Conservation (phyloP, 805 yeast genomes). For the Yarrowia deformans region DNA sequence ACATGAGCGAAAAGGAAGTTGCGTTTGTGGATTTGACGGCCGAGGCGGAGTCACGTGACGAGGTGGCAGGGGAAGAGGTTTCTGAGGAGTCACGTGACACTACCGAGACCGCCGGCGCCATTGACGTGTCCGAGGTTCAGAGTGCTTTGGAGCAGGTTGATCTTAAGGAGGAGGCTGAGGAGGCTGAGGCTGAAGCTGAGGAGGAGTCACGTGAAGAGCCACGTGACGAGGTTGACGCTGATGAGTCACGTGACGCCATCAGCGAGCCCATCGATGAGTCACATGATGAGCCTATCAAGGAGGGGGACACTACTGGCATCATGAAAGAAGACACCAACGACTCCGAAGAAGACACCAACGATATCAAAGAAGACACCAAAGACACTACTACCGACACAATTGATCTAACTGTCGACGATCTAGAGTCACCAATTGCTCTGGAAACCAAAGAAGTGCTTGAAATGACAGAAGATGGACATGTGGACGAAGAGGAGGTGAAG, state of each 20-base stretch:
- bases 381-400: neutral
- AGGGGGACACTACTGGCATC: neutral
- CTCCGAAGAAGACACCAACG: neutral
- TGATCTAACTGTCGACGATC: neutral
- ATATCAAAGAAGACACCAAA: neutral
- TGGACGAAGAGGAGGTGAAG: neutral
- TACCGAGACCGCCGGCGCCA: neutral
- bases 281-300: neutral
- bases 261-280: neutral
- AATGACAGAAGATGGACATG: constrained; percentile 3
- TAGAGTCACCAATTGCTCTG: neutral
- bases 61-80: neutral
- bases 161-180: neutral
- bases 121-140: constrained; percentile 17
- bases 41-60: constrained; percentile 19
- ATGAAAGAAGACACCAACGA: neutral
- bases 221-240: neutral
- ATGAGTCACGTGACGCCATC: neutral
- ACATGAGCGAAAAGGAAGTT: constrained; percentile 31
- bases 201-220: neutral
- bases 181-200: neutral
- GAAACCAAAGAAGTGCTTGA: constrained; percentile 12
- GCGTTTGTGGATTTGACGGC: constrained; percentile 21
- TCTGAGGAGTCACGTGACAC: neutral
- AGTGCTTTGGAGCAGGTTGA: constrained; percentile 17